phyloP scores from a whole-genome alignment of 495 filamentous ascomycete species.

The Neurospora sp. region DNA sequence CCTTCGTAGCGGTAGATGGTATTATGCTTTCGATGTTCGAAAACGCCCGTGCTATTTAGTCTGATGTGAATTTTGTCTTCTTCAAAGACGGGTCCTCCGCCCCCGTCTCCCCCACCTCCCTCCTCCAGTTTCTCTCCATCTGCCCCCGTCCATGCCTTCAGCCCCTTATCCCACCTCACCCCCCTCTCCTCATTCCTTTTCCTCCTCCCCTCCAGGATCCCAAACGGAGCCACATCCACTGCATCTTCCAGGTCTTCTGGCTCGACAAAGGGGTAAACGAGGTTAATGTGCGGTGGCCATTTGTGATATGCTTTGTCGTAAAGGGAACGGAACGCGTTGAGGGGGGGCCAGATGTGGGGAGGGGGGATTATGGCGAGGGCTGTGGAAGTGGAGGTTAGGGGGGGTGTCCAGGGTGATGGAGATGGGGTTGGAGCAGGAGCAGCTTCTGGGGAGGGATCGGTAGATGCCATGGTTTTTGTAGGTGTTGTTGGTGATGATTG shows the following conservation, averaged over 20 bases:
- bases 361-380: conserved; percentile 44
- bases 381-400: conserved; percentile 33
- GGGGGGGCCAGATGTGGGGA: conserved; percentile 21
- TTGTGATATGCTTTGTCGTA: conserved; percentile 45
- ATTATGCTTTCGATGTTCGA: conserved; percentile 29
- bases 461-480: neutral
- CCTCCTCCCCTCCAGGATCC: neutral
- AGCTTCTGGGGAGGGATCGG: neutral
- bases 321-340: conserved; percentile 40
- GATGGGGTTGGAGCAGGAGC: neutral
- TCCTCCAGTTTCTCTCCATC: no score
- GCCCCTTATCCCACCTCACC: neutral
- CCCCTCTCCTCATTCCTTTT: neutral
- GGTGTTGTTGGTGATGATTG: neutral
- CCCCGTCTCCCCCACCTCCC: neutral
- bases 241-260: conserved; percentile 9
- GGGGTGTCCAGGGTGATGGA: neutral
- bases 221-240: neutral
- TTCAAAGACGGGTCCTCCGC: neutral
- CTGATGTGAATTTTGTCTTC: conserved; percentile 11
- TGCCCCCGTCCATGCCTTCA: neutral
- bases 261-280: conserved; percentile 49
- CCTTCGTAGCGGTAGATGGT: conserved; percentile 34
- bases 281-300: conserved; percentile 53
- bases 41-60: conserved; percentile 29